Evolutionary conservation across 139 green algal genomes (phyloP).

Genomic region (Eudorina sp.): DNA sequence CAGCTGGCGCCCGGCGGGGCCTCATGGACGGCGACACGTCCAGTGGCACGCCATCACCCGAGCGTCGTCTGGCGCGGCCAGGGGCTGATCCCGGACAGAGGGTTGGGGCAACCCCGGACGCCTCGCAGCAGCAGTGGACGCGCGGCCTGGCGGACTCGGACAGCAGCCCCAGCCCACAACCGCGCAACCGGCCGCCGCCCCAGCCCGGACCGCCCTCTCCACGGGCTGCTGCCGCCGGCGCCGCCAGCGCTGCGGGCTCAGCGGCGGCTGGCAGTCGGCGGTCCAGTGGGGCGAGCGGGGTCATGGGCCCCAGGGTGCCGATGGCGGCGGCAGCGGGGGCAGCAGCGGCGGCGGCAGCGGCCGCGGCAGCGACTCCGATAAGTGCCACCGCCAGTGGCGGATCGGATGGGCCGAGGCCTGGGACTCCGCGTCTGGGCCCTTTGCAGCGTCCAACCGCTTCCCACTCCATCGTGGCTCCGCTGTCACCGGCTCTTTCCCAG

Average conservation of each 20-base stretch:
- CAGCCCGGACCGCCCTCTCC: neutral
- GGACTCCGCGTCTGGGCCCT: neutral
- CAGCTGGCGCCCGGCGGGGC: neutral
- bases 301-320: neutral
- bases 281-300: neutral
- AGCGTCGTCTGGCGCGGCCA: neutral
- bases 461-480: neutral
- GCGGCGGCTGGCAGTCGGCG: too few relatives aligned
- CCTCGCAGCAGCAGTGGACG: neutral
- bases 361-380: too few relatives aligned
- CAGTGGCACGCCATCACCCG: conserved; percentile 30
- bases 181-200: neutral
- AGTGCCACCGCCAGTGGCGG: too few relatives aligned
- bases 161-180: conserved; percentile 29
- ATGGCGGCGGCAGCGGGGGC: neutral
- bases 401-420: too few relatives aligned
- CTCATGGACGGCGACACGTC: conserved; percentile 45
- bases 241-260: neutral
- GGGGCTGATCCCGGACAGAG: neutral
- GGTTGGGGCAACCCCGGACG: neutral
- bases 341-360: too few relatives aligned
- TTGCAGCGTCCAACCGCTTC: neutral
- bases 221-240: too few relatives aligned
- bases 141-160: conserved; percentile 15
- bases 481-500: too few relatives aligned